A percentile compares a stretch with the other conserved stretches of the same genome.
Conservation (phyloP, 2,329 filamentous ascomycete species). For the Aspergillus pseudonomiae region DNA sequence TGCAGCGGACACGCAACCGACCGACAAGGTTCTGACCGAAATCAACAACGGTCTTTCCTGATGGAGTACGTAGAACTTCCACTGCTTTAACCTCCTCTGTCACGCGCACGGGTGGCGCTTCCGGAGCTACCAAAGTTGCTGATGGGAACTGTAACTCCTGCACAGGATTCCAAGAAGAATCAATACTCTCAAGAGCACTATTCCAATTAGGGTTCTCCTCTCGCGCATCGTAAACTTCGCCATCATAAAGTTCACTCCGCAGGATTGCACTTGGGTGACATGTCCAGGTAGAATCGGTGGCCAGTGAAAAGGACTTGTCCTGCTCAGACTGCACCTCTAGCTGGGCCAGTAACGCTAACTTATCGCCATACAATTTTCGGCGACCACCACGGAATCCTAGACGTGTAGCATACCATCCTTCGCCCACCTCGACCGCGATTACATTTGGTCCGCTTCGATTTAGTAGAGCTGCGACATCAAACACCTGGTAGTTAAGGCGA, state of each 20-base stretch:
- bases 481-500: constrained; percentile 57
- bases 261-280: constrained; percentile 24
- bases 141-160: constrained; percentile 34
- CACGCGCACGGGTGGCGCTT: constrained; percentile 50
- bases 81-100: constrained; percentile 33
- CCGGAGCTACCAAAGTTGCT: constrained; percentile 43
- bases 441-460: constrained; percentile 38
- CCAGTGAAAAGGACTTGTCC: constrained; percentile 16
- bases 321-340: constrained; percentile 28
- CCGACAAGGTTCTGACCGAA: constrained; percentile 64
- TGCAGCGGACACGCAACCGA: constrained; percentile 42
- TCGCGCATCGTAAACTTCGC: constrained; percentile 54
- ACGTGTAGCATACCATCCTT: constrained; percentile 53
- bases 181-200: constrained; percentile 9
- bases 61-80: constrained; percentile 36
- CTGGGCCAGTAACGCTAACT: constrained; percentile 32
- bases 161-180: constrained; percentile 32
- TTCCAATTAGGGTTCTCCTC: constrained; percentile 33
- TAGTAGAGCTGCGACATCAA: constrained; percentile 53
- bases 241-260: constrained; percentile 54
- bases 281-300: constrained; percentile 30
- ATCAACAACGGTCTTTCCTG: constrained; percentile 56
- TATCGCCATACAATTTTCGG: constrained; percentile 28
- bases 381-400: constrained; percentile 32
- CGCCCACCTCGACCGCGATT: constrained; percentile 48